These are phyloP conservation scores for Boletus rubescentipes DNA, from an alignment of 768 basidiomycete genomes.

Conservation along the genomic window DNA sequence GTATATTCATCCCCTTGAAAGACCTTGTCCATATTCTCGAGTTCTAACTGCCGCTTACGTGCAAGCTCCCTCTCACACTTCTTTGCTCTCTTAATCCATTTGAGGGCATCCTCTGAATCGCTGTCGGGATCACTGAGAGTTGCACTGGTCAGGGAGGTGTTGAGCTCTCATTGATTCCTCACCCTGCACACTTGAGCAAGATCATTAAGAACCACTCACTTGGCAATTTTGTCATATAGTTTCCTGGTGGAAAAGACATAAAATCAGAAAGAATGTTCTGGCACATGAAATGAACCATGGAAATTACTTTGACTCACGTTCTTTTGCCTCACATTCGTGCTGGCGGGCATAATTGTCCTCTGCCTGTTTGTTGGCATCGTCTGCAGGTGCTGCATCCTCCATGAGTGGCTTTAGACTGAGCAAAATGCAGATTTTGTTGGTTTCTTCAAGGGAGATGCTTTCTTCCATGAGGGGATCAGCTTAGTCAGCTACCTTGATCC, in stretches of 20 bases:
- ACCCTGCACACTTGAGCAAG: slow-evolving; percentile 62
- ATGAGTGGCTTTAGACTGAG: slow-evolving; percentile 92
- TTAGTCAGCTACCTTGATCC: slow-evolving; percentile 8
- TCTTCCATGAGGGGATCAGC: slow-evolving; percentile 56
- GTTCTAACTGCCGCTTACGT: slow-evolving; percentile 74
- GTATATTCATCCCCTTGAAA: slow-evolving; percentile 75
- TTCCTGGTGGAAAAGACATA: slow-evolving; percentile 45
- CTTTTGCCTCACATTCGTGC: slow-evolving; percentile 66
- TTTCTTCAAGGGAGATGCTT: slow-evolving; percentile 90
- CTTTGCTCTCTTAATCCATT: slow-evolving; percentile 91
- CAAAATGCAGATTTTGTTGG: slow-evolving; percentile 92
- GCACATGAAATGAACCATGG: slow-evolving; percentile 19
- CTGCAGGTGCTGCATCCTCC: slow-evolving; percentile 70
- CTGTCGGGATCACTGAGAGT: slow-evolving; percentile 88
- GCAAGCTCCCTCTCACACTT: slow-evolving; percentile 90
- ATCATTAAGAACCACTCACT: slow-evolving; percentile 62
- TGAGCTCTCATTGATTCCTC: slow-evolving; percentile 90
- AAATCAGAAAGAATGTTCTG: slow-evolving; percentile 18
- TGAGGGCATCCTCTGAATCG: slow-evolving; percentile 73
- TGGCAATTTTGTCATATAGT: slow-evolving; percentile 75
- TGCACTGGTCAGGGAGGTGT: slow-evolving; percentile 86
- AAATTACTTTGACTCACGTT: slow-evolving; percentile 76
- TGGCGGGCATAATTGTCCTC: slow-evolving; percentile 81
- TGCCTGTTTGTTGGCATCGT: slow-evolving; percentile 79
- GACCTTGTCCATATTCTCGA: slow-evolving; percentile 80